These are phyloP conservation scores for Alternaria tenuissima DNA, from an alignment of 2,329 filamentous ascomycete genomes.

Conservation along the genomic window DNA sequence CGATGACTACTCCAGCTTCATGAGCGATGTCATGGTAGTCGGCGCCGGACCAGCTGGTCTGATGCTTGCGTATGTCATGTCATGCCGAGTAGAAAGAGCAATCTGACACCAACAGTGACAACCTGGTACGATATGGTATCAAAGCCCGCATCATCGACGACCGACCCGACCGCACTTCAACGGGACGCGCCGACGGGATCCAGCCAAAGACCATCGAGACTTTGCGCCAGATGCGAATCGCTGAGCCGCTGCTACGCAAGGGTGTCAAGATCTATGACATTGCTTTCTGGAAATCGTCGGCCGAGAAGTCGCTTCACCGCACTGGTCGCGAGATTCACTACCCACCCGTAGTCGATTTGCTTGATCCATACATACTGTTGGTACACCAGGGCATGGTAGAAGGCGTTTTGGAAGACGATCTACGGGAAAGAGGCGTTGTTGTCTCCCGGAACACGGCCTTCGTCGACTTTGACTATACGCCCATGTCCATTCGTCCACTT, in stretches of 20 bases:
- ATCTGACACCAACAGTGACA: conserved; percentile 51
- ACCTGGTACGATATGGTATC: conserved; percentile 71
- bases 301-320: conserved; percentile 60
- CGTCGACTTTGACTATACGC: conserved; percentile 56
- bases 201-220: conserved; percentile 84
- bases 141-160: conserved; percentile 73
- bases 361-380: conserved; percentile 63
- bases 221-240: conserved; percentile 75
- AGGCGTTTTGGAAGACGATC: conserved; percentile 72
- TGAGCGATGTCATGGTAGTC: conserved; percentile 53
- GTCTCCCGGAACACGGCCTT: conserved; percentile 73
- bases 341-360: conserved; percentile 60
- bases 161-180: conserved; percentile 70
- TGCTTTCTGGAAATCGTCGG: conserved; percentile 66
- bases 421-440: conserved; percentile 68
- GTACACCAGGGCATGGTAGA: conserved; percentile 80
- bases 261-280: conserved; percentile 78
- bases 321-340: conserved; percentile 74
- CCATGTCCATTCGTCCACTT: conserved; percentile 49
- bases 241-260: conserved; percentile 71
- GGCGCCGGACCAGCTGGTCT: conserved; percentile 55
- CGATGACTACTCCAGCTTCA: conserved; percentile 43
- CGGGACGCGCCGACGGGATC: conserved; percentile 74
- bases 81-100: not conserved
- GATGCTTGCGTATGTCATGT: conserved; percentile 52